A percentile compares a stretch with the other conserved stretches of the same genome.
phyloP scores from a whole-genome alignment of 441 rosid genomes.

The Monsonia emarginata region DNA sequence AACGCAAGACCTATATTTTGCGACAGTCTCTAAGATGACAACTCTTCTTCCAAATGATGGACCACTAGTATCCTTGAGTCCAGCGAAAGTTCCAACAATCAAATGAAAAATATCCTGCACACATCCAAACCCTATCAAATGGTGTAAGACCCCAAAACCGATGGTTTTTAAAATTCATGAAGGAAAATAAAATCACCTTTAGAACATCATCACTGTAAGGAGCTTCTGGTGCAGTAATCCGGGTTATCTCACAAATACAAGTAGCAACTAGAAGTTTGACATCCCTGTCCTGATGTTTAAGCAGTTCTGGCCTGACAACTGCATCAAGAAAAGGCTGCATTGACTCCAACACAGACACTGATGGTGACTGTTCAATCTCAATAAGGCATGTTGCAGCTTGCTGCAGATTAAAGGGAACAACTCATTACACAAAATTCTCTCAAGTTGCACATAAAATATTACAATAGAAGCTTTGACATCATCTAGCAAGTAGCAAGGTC shows the following conservation, averaged over 20 bases:
- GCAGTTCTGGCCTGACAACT: conserved; percentile 69
- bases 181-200: conserved; percentile 48
- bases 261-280: conserved; percentile 94
- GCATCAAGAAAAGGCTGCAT: conserved; percentile 81
- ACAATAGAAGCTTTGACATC: conserved; percentile 2
- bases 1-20: conserved; percentile 70
- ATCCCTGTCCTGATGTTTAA: conserved; percentile 93
- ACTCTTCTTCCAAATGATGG: conserved; percentile 72
- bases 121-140: neutral
- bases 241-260: conserved; percentile 91
- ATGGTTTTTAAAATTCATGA: neutral
- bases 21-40: conserved; percentile 63
- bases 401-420: conserved; percentile 37
- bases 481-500: conserved; percentile 17
- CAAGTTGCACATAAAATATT: neutral
- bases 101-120: conserved; percentile 61
- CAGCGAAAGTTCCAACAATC: conserved; percentile 57
- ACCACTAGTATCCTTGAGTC: conserved; percentile 52
- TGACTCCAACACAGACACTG: conserved; percentile 52
- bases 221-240: conserved; percentile 99
- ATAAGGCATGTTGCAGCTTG: conserved; percentile 82
- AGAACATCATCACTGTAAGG: conserved; percentile 78
- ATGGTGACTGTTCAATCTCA: conserved; percentile 82
- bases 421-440: conserved; percentile 6
- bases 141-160: neutral